These are phyloP conservation scores for Talaromyces liani DNA, from an alignment of 495 filamentous ascomycete species.

Conservation along the genomic window DNA sequence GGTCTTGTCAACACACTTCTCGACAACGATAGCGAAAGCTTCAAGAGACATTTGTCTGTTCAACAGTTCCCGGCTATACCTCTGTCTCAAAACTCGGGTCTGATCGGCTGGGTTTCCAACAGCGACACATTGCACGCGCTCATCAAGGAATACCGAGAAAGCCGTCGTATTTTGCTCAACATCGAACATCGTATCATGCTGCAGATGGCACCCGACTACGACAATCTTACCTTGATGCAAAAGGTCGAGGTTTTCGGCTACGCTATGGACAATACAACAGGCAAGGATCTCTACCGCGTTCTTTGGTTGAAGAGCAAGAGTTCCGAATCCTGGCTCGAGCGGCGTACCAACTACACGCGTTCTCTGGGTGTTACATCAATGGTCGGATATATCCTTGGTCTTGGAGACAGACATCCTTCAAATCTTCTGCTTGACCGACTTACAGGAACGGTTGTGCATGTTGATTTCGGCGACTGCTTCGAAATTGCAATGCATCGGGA, in stretches of 20 bases:
- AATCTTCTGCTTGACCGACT: slow-evolving; percentile 95
- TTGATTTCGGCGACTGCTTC: slow-evolving; percentile 99
- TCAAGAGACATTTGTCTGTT: slow-evolving; percentile 93
- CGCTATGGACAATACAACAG: slow-evolving; percentile 96
- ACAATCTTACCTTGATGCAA: slow-evolving; percentile 97
- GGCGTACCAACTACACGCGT: slow-evolving; percentile 94
- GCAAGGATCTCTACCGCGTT: slow-evolving; percentile 95
- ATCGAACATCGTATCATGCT: slow-evolving; percentile 99
- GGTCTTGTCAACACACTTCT: slow-evolving; percentile 93
- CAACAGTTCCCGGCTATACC: slow-evolving; percentile 93
- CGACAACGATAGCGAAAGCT: slow-evolving; percentile 84
- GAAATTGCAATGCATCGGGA: slow-evolving; percentile 99
- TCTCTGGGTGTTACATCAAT: slow-evolving; percentile 99
- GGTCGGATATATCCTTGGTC: slow-evolving; percentile 96
- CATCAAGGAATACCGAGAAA: slow-evolving; percentile 95
- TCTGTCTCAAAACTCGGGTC: slow-evolving; percentile 88
- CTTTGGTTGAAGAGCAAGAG: slow-evolving; percentile 98
- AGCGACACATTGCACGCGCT: slow-evolving; percentile 93
- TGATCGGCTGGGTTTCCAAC: slow-evolving; percentile 96
- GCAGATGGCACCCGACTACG: slow-evolving; percentile 98
- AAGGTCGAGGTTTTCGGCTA: slow-evolving; percentile 99
- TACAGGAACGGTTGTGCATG: slow-evolving; percentile 94
- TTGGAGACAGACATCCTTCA: slow-evolving; percentile 93
- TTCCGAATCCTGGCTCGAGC: slow-evolving; percentile 94
- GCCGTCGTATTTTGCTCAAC: slow-evolving; percentile 91